Evolutionary conservation across 2,329 filamentous ascomycete species (phyloP).

Genomic region (Aspergillus tamarii): DNA sequence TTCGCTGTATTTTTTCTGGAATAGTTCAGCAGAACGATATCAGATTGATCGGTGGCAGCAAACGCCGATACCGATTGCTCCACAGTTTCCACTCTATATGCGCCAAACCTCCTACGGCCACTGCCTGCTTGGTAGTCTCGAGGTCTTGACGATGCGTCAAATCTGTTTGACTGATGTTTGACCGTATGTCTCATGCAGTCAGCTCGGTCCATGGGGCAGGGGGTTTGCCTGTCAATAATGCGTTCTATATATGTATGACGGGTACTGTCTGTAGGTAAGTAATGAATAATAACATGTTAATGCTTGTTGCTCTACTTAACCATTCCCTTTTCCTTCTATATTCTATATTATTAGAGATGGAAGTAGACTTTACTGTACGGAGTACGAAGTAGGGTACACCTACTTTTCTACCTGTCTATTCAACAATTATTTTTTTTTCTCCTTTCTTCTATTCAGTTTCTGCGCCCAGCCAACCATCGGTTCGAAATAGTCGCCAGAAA

Average conservation of each 20-base stretch:
- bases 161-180: not conserved
- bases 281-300: not conserved
- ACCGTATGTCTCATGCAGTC: not conserved
- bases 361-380: not conserved
- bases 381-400: too few species aligned
- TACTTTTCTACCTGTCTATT: not conserved
- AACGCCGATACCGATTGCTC: not conserved
- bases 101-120: not conserved
- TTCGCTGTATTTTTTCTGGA: not conserved
- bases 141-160: not conserved
- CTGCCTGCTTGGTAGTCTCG: not conserved
- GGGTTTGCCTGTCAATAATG: not conserved
- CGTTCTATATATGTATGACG: not conserved
- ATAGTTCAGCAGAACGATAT: not conserved
- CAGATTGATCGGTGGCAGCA: not conserved
- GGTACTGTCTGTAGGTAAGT: not conserved
- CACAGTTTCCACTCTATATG: not conserved
- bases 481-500: not conserved
- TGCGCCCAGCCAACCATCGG: not conserved
- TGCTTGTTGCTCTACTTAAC: not conserved
- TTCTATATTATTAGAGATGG: not conserved
- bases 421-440: not conserved
- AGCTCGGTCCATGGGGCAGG: not conserved
- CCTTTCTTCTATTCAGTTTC: not conserved
- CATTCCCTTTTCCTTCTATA: not conserved